Evolutionary conservation across 306 rosid species (phyloP).

Genomic region (Ammopiptanthus mongolicus): DNA sequence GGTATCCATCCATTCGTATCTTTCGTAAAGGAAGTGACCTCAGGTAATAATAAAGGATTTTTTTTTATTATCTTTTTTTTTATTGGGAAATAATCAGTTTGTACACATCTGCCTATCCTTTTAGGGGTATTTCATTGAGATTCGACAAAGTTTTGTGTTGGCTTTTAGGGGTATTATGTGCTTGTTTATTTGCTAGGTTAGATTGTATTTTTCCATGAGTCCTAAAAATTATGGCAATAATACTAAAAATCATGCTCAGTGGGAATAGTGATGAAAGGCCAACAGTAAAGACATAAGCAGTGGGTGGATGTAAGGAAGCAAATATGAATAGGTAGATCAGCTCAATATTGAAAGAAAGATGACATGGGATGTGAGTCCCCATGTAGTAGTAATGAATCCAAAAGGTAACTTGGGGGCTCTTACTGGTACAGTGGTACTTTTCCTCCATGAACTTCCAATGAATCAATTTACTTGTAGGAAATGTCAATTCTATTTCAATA

Average conservation of each 20-base stretch:
- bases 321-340: not conserved
- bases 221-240: not conserved
- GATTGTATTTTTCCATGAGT: not conserved
- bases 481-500: conserved; percentile 15
- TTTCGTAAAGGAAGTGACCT: conserved; percentile 94
- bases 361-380: conserved; percentile 8
- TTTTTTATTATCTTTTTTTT: not conserved
- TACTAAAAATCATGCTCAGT: not conserved
- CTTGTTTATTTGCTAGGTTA: not conserved
- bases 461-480: not conserved
- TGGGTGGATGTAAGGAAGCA: not conserved
- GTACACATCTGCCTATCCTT: not conserved
- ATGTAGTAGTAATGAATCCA: not conserved
- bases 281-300: not conserved
- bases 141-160: too few species aligned
- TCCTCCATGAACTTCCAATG: not conserved
- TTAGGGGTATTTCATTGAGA: not conserved
- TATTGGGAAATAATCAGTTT: not conserved
- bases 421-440: not conserved
- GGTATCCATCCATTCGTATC: conserved; percentile 96
- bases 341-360: not conserved
- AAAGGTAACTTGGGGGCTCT: not conserved
- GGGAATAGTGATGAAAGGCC: not conserved
- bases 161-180: not conserved
- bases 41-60: conserved; percentile 44